Base-by-base conservation (phyloP, 371 early-diverging fungal genomes). In the Lichtheimia ramosa region DNA sequence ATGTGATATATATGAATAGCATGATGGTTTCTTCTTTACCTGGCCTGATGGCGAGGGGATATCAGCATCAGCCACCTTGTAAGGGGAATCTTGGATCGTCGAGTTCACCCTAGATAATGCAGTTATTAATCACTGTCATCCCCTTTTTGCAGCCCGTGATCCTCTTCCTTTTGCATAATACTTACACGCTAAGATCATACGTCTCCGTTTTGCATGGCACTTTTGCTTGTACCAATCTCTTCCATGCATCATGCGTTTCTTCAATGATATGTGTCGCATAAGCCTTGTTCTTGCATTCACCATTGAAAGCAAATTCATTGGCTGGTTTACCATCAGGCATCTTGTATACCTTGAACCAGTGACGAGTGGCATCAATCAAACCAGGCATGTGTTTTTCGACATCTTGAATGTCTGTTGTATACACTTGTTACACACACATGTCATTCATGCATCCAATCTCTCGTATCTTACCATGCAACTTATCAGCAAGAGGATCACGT, bases 291-390 rank as follows among this genome's bases (percentile, higher is more conserved):
- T 90, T 89, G 70, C 91, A 92, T 74, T 92, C 84, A 58, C 98
- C 99, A 70, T 85, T 80, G 77, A 99, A 96, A 43, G 98, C 99
- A 83, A 99, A 99, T 75, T 89, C 80, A 85, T 99, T 99, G 77
- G 92, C 95, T 54, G 94, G 94, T 85, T 99, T 99, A 57, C 98
- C 98, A 84, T 99, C 99, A 25, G 99, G 99, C 73, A 99, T 92
- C 86, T 99, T 99, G 89, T 99, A 99, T 74, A 96, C 89, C 66
- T 94, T 92, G 92, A 99, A 98, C 99, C 99, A 99, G 71, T 96
- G 93, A 71, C 91, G 89, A 39, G 98, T 96, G 49, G 95, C 95
- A 54, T 93, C 90, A 48, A 99, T 77, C 21, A 99, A 85, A 10
- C 98, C 99, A 7, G 99, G 99, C 61, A 92, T 85, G 76, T 94